phyloP scores from a whole-genome alignment of 768 basidiomycete species.

The Mycena sanguinolenta region DNA sequence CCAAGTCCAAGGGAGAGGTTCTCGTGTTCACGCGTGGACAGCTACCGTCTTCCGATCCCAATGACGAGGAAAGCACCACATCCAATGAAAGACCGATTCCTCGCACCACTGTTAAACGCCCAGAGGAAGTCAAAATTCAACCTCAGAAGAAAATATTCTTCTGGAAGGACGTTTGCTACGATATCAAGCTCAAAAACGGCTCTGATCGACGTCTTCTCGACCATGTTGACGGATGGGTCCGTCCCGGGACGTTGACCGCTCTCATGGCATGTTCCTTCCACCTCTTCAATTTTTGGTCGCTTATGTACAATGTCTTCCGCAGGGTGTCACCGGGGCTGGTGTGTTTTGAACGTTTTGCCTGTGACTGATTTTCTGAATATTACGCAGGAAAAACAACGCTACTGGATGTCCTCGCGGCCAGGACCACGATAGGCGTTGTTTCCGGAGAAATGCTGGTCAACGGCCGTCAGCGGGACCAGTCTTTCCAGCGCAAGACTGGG shows the following conservation, averaged over 20 bases:
- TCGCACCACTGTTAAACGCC: too few relatives aligned
- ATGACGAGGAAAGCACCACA: too few relatives aligned
- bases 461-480: conserved; percentile 46
- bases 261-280: too few relatives aligned
- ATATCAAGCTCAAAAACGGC: conserved; percentile 46
- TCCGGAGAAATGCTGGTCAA: conserved; percentile 60
- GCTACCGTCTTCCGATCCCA: too few relatives aligned
- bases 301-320: too few relatives aligned
- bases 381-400: conserved; percentile 56
- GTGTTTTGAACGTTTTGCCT: too few relatives aligned
- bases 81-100: too few relatives aligned
- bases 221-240: conserved; percentile 62
- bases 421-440: conserved; percentile 63
- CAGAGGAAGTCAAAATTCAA: too few relatives aligned
- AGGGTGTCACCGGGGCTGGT: too few relatives aligned
- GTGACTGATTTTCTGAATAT: too few relatives aligned
- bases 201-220: conserved; percentile 49
- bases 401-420: conserved; percentile 59
- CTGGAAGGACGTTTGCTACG: conserved; percentile 60
- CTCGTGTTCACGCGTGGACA: conserved; percentile 42
- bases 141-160: too few relatives aligned
- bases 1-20: conserved; percentile 46
- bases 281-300: too few relatives aligned
- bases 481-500: conserved; percentile 59
- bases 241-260: conserved; percentile 65